A percentile compares a stretch with the other conserved stretches of the same genome.
phyloP scores from a whole-genome alignment of 768 basidiomycete species.

The Russula dissimulans region DNA sequence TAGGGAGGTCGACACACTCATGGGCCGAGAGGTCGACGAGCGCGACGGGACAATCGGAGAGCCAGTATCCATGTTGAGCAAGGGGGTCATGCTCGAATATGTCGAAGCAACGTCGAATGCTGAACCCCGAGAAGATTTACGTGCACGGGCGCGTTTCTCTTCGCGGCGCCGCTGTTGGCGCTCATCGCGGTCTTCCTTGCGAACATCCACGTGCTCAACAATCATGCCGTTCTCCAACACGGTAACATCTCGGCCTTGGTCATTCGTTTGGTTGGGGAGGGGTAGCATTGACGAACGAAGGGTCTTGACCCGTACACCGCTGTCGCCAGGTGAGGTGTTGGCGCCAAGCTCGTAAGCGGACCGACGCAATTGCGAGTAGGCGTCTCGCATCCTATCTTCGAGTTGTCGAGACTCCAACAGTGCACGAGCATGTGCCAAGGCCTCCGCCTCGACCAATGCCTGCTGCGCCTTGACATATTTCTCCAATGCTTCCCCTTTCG shows the following conservation, averaged over 20 bases:
- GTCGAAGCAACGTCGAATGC: slow-evolving; percentile 64
- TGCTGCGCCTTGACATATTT: slow-evolving; percentile 78
- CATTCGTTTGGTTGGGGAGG: slow-evolving; percentile 29
- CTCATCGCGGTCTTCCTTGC: slow-evolving; percentile 68
- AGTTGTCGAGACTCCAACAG: slow-evolving; percentile 69
- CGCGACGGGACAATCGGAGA: slow-evolving; percentile 36
- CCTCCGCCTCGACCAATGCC: slow-evolving; percentile 73
- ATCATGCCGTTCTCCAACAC: slow-evolving; percentile 84
- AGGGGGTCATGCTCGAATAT: slow-evolving; percentile 55
- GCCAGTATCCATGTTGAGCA: slow-evolving; percentile 48
- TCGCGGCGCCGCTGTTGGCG: slow-evolving; percentile 64
- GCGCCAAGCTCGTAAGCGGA: slow-evolving; percentile 65
- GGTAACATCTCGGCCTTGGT: slow-evolving; percentile 63
- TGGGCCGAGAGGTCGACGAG: slow-evolving; percentile 34
- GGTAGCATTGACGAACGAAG: slow-evolving; percentile 33
- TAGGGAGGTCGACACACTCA: slow-evolving; percentile 51
- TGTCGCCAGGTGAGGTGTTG: slow-evolving; percentile 44
- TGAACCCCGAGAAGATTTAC: slow-evolving; percentile 68
- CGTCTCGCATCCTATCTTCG: slow-evolving; percentile 70
- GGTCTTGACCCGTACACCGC: slow-evolving; percentile 64
- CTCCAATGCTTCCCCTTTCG: slow-evolving; percentile 74
- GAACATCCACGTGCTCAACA: slow-evolving; percentile 78
- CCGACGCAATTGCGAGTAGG: slow-evolving; percentile 69
- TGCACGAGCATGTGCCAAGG: slow-evolving; percentile 65
- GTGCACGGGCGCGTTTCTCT: slow-evolving; percentile 45